Percentiles rank a stretch among this genome's conserved stretches.
Evolutionary conservation across 1,284 basidiomycete genomes (phyloP).

Genomic region (Agaricales sp.): DNA sequence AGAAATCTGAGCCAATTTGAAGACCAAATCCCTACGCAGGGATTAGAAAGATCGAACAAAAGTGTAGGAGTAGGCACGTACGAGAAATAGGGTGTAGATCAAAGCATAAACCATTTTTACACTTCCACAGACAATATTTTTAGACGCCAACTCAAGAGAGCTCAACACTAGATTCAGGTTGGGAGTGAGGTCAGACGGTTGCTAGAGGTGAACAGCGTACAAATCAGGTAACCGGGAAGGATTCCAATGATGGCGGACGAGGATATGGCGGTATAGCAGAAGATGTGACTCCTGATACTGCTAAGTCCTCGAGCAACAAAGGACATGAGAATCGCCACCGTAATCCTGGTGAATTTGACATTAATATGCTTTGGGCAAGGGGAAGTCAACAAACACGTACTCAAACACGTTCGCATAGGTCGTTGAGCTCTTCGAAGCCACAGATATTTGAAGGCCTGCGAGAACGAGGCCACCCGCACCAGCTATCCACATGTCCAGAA

Average conservation of each 20-base stretch:
- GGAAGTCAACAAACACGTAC: conserved; percentile 34
- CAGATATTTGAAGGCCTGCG: conserved; percentile 58
- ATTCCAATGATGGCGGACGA: conserved; percentile 77
- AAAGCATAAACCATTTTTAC: conserved; percentile 88
- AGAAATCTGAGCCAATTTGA: conserved; percentile 81
- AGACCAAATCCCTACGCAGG: conserved; percentile 66
- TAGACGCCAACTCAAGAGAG: conserved; percentile 79
- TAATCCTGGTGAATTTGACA: conserved; percentile 56
- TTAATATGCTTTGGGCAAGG: conserved; percentile 14
- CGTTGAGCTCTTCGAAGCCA: conserved; percentile 55
- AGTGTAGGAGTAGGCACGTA: conserved; percentile 18
- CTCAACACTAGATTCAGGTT: conserved; percentile 53
- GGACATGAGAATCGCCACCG: conserved; percentile 71
- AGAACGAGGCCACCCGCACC: conserved; percentile 58
- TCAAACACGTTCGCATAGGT: conserved; percentile 86
- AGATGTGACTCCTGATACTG: conserved; percentile 61
- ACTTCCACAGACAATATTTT: conserved; percentile 80
- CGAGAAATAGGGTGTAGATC: conserved; percentile 82
- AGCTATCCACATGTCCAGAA: conserved; percentile 75
- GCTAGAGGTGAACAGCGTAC: conserved; percentile 32
- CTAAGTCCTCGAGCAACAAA: conserved; percentile 73
- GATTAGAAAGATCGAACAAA: conserved; percentile 6
- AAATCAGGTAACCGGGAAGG: conserved; percentile 73
- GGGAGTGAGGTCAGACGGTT: conserved; percentile 9
- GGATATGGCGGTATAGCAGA: conserved; percentile 84